A percentile compares a stretch with the other conserved stretches of the same genome.
Evolutionary conservation across 768 basidiomycete species (phyloP).

Genomic region (Mycena rosella): DNA sequence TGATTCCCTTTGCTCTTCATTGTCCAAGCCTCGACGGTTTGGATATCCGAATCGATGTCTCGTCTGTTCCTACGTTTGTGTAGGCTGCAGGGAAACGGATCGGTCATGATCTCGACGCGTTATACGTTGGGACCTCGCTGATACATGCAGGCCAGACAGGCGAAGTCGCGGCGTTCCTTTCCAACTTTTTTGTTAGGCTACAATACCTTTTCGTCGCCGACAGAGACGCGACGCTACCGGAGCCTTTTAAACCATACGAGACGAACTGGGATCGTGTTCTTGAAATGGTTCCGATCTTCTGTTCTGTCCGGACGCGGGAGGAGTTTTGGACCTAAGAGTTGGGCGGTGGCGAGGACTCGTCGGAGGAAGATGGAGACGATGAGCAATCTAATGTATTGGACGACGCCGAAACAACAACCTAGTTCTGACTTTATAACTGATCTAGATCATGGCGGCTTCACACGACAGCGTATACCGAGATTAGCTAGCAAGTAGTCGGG

Average conservation of each 20-base stretch:
- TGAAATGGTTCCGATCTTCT: conserved; percentile 14
- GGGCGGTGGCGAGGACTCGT: neutral
- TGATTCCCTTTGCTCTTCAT: conserved; percentile 18
- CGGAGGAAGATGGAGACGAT: neutral
- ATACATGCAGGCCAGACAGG: neutral
- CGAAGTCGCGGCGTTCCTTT: conserved; percentile 22
- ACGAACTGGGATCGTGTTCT: conserved; percentile 14
- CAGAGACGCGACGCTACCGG: neutral
- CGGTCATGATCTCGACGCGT: neutral
- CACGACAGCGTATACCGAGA: too few species aligned
- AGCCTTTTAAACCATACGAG: neutral
- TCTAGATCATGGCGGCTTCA: too few species aligned
- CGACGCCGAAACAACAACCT: neutral
- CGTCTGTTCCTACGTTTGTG: conserved; percentile 11
- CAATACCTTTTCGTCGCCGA: neutral
- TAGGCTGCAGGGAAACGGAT: conserved; percentile 14
- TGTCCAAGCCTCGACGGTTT: neutral
- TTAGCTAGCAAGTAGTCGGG: too few species aligned
- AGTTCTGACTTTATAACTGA: too few species aligned
- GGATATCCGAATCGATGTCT: conserved; percentile 15
- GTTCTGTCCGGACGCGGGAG: conserved; percentile 17
- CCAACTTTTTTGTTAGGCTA: conserved; percentile 20
- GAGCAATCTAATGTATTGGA: neutral
- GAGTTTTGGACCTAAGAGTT: conserved; percentile 21
- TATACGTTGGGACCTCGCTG: conserved; percentile 24